These are phyloP conservation scores for Draba incana DNA, from an alignment of 345 rosid species.

Conservation along the genomic window DNA sequence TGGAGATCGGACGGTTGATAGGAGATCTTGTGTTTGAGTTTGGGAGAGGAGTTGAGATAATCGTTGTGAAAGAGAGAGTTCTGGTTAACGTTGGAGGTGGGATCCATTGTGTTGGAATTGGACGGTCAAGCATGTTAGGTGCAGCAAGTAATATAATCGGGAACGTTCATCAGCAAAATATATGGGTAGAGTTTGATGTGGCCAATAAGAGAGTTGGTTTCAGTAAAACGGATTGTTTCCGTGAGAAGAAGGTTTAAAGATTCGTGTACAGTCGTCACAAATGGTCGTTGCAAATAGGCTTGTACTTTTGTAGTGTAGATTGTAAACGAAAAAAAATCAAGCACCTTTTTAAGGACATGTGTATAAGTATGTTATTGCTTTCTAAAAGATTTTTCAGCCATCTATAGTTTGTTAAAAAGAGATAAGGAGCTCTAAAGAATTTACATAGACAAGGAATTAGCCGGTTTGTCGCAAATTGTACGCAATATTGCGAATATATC, in stretches of 20 bases:
- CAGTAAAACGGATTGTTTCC: constrained; percentile 51
- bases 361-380: no score
- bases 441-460: no score
- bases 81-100: constrained; percentile 60
- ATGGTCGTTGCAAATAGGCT: no score
- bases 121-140: constrained; percentile 67
- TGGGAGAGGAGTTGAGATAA: constrained; percentile 62
- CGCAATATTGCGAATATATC: no score
- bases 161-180: constrained; percentile 79
- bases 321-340: no score
- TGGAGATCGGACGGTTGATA: constrained; percentile 57
- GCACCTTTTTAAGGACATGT: no score
- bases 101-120: constrained; percentile 71
- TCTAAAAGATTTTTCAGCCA: no score
- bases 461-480: no score
- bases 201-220: constrained; percentile 56
- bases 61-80: constrained; percentile 50
- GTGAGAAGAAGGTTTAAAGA: background rate
- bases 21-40: constrained; percentile 73
- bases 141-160: constrained; percentile 80
- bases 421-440: no score
- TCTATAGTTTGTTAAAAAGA: no score
- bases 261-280: background rate
- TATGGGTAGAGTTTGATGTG: constrained; percentile 85
- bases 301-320: no score